phyloP scores from a whole-genome alignment of 139 green algal species.

The Asterochloris sp. region DNA sequence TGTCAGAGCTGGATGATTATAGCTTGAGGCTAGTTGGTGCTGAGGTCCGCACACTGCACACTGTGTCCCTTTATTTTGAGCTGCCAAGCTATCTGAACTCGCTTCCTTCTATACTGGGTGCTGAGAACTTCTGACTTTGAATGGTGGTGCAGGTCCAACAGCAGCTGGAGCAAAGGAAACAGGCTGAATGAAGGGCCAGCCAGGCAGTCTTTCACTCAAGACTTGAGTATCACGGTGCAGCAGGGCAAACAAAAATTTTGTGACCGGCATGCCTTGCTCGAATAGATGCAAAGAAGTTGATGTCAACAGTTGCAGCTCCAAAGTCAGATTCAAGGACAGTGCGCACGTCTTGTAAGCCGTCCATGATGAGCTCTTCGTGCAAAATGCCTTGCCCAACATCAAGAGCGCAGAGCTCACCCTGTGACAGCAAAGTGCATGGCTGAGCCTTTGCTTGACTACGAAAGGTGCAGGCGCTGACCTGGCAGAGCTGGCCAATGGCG shows the following conservation, averaged over 20 bases:
- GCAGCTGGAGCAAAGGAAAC: no score
- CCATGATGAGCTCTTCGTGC: constrained; percentile 31
- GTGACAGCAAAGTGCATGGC: not conserved
- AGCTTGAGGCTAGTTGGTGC: constrained; percentile 48
- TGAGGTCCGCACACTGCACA: constrained; percentile 31
- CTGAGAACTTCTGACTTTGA: no score
- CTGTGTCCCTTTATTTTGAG: not conserved
- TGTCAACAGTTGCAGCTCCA: constrained; percentile 5
- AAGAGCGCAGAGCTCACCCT: constrained; percentile 35
- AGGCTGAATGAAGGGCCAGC: no score
- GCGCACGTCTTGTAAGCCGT: constrained; percentile 24
- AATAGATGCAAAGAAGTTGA: constrained; percentile 26
- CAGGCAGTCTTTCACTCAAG: no score
- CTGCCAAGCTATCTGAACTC: no score
- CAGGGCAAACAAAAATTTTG: no score
- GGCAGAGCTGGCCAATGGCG: not conserved
- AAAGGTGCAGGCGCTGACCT: not conserved
- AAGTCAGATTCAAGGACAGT: constrained; percentile 25
- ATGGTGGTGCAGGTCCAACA: no score
- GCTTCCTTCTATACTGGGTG: no score
- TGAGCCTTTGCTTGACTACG: no score
- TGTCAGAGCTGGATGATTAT: constrained; percentile 53
- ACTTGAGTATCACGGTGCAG: no score
- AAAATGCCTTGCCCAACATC: constrained; percentile 33
- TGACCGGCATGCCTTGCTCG: no score